Percentiles rank a stretch among this genome's conserved stretches.
These are phyloP conservation scores for Pseudocercospora eumusae DNA, from an alignment of 2,329 filamentous ascomycete genomes.

Conservation along the genomic window DNA sequence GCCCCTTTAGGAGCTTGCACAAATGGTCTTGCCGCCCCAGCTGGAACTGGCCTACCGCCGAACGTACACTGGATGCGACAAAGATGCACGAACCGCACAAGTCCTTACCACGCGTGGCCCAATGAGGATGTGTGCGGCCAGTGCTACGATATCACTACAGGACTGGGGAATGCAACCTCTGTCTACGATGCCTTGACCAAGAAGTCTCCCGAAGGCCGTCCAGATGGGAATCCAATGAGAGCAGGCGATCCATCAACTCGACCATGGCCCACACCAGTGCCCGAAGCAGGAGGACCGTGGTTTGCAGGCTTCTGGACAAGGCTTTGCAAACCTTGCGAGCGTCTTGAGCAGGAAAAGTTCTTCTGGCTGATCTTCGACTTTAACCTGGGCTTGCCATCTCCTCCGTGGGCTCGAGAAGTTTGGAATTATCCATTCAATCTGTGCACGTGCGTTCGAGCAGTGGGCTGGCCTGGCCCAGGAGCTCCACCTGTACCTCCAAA, in stretches of 20 bases:
- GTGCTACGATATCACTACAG: neutral
- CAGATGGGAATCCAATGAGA: neutral
- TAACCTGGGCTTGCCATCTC: neutral
- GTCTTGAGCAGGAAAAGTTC: slow-evolving; percentile 7
- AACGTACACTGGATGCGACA: neutral
- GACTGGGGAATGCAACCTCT: neutral
- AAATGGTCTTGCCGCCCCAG: neutral
- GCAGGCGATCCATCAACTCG: neutral
- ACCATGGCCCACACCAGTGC: neutral
- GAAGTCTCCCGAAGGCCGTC: neutral
- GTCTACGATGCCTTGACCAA: neutral
- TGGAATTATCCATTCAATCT: slow-evolving; percentile 3
- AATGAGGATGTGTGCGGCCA: neutral
- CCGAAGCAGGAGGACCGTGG: neutral
- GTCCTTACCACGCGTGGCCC: neutral
- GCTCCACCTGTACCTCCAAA: neutral
- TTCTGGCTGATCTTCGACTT: neutral
- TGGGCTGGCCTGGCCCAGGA: slow-evolving; percentile 4
- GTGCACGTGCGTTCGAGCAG: slow-evolving; percentile 9
- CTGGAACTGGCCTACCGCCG: neutral
- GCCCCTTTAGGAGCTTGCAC: neutral
- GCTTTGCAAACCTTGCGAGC: slow-evolving; percentile 1
- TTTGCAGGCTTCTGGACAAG: slow-evolving; percentile 8
- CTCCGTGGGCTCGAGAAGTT: neutral
- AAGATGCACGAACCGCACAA: neutral